Evolutionary conservation across 371 early-diverging fungal genomes (phyloP), one percentile per base, ranked within the genome.

Genomic region (Umbelopsis sp.): DNA sequence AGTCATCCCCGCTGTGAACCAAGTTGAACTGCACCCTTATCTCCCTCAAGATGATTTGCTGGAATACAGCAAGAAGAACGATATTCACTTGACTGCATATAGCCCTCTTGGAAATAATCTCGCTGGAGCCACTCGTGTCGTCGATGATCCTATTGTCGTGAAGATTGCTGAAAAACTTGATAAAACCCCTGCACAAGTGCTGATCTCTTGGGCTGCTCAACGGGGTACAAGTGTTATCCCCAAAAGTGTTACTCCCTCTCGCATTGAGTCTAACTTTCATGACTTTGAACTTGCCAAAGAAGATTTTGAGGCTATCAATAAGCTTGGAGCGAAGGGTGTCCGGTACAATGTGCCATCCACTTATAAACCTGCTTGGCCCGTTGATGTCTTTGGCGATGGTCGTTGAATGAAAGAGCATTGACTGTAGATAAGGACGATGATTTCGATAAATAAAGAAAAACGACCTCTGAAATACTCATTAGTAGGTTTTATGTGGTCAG

Each of bases 11-110:
- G 87, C 86, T 53, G 87, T 91, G 9, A 86, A 86, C 66, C 92
- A 93, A 72, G 78, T 91, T 52, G 92, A 93, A 74, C 69, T 90
- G 14, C 88, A 91, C 70, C 91, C 94, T 44, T 91, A 89, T 73
- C 72, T 89, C 29, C 90, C 87, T 20, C 92, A 91, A 71, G 70
- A 74, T 50, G 84, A 87, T 29, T 73, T 91, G 38, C 65, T 90
- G 22, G 82, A 85, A 7, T 91, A 75, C 71, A 87, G 88, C 72
- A 45, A 67, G 3, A 65, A 76, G 44, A 80, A 92, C 67, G 75
- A 74, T 3, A 91, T 94, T 48, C 80, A 81, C 20, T 73, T 86
- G n/a, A 79, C 87, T 50, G 92, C 91, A 32, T 94, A 93, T 74
- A 86, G 89, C 32, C 92, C 94, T 44, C 83, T 94, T 25, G 93